Percentiles rank a stretch among this genome's conserved stretches.
These are phyloP conservation scores for Euphrasia confusa DNA, from an alignment of 257 asterid genomes.

Conservation along the genomic window DNA sequence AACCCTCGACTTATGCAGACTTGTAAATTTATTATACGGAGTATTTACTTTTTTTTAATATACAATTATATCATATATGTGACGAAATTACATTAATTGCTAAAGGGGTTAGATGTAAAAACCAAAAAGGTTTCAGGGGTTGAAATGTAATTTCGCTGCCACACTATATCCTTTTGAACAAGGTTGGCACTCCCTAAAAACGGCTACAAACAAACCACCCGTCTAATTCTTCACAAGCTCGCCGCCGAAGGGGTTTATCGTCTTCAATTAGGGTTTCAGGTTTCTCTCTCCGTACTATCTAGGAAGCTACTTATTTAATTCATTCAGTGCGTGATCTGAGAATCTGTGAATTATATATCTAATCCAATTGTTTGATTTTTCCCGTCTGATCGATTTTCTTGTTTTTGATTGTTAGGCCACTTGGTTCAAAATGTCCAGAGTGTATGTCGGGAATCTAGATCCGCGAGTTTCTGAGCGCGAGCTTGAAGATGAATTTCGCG, in stretches of 20 bases:
- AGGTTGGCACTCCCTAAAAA: too few species aligned
- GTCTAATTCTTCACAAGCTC: background rate
- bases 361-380: background rate
- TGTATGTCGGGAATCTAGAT: conserved; percentile 84
- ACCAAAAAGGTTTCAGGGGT: too few species aligned
- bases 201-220: too few species aligned
- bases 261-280: conserved; percentile 33
- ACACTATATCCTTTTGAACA: too few species aligned
- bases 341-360: background rate
- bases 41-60: too few species aligned
- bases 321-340: background rate
- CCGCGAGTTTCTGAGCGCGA: conserved; percentile 88
- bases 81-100: too few species aligned
- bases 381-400: background rate
- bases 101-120: too few species aligned
- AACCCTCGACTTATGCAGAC: too few species aligned
- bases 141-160: too few species aligned
- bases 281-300: conserved; percentile 14
- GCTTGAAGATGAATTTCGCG: conserved; percentile 87
- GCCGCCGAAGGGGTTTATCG: conserved; percentile 21
- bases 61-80: too few species aligned
- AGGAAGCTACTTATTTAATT: background rate
- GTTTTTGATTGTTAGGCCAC: conserved; percentile 10
- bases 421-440: conserved; percentile 63
- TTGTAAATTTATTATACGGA: too few species aligned